Conservation (phyloP, 2,329 filamentous ascomycete species). For the Daldinia sp. region DNA sequence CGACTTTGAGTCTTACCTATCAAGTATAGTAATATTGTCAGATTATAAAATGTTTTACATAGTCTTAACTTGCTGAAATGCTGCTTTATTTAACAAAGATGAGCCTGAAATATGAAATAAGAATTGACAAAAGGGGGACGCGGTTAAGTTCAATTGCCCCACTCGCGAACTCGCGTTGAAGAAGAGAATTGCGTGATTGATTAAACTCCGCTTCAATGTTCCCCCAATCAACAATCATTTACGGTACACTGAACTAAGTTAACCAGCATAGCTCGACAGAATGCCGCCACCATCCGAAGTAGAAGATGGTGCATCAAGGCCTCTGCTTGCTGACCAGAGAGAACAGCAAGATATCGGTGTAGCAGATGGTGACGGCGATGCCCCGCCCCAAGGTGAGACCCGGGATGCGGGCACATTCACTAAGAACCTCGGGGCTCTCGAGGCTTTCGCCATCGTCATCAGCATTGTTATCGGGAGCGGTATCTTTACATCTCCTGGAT, state of each 20-base stretch:
- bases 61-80: too few relatives aligned
- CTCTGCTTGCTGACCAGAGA: slow-evolving; percentile 39
- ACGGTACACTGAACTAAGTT: background rate
- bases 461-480: slow-evolving; percentile 74
- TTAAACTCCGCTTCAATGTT: slow-evolving; percentile 33
- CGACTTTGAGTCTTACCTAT: too few relatives aligned
- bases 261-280: background rate
- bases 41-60: too few relatives aligned
- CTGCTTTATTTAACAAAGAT: too few relatives aligned
- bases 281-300: slow-evolving; percentile 29
- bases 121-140: background rate
- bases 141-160: slow-evolving; percentile 16
- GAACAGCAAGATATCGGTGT: slow-evolving; percentile 13
- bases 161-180: slow-evolving; percentile 19
- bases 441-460: slow-evolving; percentile 68
- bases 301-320: slow-evolving; percentile 35
- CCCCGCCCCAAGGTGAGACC: slow-evolving; percentile 15
- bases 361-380: slow-evolving; percentile 13
- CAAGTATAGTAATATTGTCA: too few relatives aligned
- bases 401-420: slow-evolving; percentile 47
- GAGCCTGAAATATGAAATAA: background rate
- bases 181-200: slow-evolving; percentile 37
- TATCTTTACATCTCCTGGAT: slow-evolving; percentile 73
- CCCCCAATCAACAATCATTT: slow-evolving; percentile 16
- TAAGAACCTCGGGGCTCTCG: slow-evolving; percentile 50